Evolutionary conservation across 768 basidiomycete genomes (phyloP), one percentile per base, ranked within the genome.

Genomic region (Leucogyrophana mollusca): DNA sequence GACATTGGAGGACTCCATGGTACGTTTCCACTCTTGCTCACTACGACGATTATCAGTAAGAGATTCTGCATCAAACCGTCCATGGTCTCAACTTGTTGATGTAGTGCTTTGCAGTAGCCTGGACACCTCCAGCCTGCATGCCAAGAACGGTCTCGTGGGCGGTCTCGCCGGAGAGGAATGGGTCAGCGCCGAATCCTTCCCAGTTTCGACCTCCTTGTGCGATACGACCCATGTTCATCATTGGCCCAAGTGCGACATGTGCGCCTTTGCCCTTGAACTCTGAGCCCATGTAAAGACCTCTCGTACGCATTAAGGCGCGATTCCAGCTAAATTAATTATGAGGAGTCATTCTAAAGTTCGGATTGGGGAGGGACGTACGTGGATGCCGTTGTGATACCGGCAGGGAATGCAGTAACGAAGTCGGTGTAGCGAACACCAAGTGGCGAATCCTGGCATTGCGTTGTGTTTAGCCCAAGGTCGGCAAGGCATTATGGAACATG

Each of bases 161-260:
- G 5, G 67, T 74, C 57, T 86, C 87, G 8, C 91, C 88, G 16
- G 80, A 58, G 14, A 92, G 66, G 67, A 80, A 94, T 0, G 91
- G 90, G 62, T 94, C 90, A 4, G 76, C 87, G 23, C 90, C 89
- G 50, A 89, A 90, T 18, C 89, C 87, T 71, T 92, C 90, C 87
- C 89, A 92, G 61, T 90, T 90, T 22, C 91, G 70, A 9, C 90
- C 90, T 3, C 83, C 86, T 51, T 76, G 71, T 1, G 85, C 80
- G n/a, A 81, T 66, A 13, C 85, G 77, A 4, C 82, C 85, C 68
- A 91, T 76, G 58, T 90, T 89, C 80, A 87, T 90, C 82, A 86
- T 87, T 0, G 87, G 73, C 6, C 72, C 79, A 8, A 90, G 72
- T 8, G 83, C 83, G 37, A 91, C 72, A 55, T 93, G 77, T 34